Evolutionary conservation across 2,329 filamentous ascomycete genomes (phyloP).

Genomic region (Macrophomina tecta): DNA sequence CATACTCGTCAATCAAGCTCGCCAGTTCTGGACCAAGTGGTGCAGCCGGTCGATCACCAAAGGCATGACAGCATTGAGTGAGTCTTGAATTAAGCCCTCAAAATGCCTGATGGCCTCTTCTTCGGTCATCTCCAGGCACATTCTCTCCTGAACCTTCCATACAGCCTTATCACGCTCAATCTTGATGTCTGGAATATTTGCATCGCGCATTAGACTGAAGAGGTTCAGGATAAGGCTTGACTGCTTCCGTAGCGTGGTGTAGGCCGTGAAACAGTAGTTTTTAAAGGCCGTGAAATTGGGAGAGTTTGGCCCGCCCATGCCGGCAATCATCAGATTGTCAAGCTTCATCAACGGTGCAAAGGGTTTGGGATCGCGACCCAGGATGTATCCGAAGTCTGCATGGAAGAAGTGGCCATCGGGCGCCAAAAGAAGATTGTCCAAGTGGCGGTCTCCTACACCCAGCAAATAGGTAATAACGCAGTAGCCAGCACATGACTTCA

Average conservation of each 20-base stretch:
- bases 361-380: slow-evolving; percentile 94
- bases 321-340: slow-evolving; percentile 97
- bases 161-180: slow-evolving; percentile 93
- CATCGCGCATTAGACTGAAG: slow-evolving; percentile 96
- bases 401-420: slow-evolving; percentile 97
- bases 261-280: slow-evolving; percentile 94
- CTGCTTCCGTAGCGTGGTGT: slow-evolving; percentile 86
- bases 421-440: slow-evolving; percentile 91
- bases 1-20: slow-evolving; percentile 52
- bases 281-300: slow-evolving; percentile 88
- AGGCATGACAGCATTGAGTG: slow-evolving; percentile 85
- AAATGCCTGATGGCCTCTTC: slow-evolving; percentile 90
- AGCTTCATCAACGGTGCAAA: slow-evolving; percentile 98
- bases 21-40: slow-evolving; percentile 89
- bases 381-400: slow-evolving; percentile 97
- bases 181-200: slow-evolving; percentile 94
- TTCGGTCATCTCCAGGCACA: slow-evolving; percentile 88
- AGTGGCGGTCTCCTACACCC: slow-evolving; percentile 91
- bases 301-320: slow-evolving; percentile 86
- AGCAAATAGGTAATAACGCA: slow-evolving; percentile 98
- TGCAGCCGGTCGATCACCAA: slow-evolving; percentile 95
- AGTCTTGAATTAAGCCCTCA: slow-evolving; percentile 88
- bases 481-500: slow-evolving; percentile 95
- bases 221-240: slow-evolving; percentile 91
- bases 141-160: slow-evolving; percentile 91